These are phyloP conservation scores for Cyberlindnera mycetangii DNA, from an alignment of 805 yeast genomes.

Conservation along the genomic window DNA sequence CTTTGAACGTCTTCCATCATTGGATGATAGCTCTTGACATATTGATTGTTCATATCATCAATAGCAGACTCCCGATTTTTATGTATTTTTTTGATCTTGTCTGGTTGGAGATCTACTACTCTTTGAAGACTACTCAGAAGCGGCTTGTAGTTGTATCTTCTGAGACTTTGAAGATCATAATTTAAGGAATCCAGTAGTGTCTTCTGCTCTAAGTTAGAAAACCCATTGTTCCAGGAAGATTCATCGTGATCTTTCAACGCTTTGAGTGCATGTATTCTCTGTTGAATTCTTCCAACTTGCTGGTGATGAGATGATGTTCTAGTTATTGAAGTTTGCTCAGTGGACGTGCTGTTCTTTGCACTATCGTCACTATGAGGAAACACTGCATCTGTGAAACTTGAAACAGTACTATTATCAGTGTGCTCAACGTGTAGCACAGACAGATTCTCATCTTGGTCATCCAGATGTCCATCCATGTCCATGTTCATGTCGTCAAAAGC, in stretches of 20 bases:
- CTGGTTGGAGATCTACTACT: not conserved
- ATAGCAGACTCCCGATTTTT: not conserved
- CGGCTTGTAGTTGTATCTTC: constrained; percentile 22
- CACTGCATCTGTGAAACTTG: constrained; percentile 6
- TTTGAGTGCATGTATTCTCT: constrained; percentile 21
- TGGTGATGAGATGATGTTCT: not conserved
- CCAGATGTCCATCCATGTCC: constrained; percentile 18
- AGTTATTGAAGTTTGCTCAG: not conserved
- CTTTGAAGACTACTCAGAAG: constrained; percentile 14
- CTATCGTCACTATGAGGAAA: constrained; percentile 1
- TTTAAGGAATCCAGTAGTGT: constrained; percentile 23
- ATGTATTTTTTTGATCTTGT: not conserved
- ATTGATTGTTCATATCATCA: constrained; percentile 3
- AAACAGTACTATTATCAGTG: not conserved
- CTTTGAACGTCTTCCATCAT: constrained; percentile 1
- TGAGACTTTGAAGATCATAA: constrained; percentile 21
- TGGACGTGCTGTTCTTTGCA: not conserved
- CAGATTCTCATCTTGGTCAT: not conserved
- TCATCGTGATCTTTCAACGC: constrained; percentile 15
- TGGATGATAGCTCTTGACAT: constrained; percentile 6
- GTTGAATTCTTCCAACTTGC: constrained; percentile 25
- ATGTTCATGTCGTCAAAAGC: constrained; percentile 26
- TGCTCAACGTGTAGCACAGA: constrained; percentile 1
- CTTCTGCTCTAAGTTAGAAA: constrained; percentile 23
- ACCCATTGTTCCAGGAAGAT: constrained; percentile 4